phyloP scores from a whole-genome alignment of 345 rosid species.

The Eucalyptus marginata region DNA sequence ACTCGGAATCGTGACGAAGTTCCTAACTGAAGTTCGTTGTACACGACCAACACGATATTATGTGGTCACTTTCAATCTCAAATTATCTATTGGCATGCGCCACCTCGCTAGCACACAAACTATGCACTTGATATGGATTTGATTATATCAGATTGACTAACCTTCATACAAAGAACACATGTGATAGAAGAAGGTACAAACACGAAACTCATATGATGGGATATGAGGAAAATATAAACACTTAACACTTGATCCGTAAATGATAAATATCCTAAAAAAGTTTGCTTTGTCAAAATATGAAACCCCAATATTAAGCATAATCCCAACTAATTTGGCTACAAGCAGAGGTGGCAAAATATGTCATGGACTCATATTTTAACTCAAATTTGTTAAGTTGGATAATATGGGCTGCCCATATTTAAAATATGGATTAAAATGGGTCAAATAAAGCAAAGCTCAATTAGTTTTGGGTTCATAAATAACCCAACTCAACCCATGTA shows the following conservation, averaged over 20 bases:
- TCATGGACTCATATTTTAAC: not conserved
- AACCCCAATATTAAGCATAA: not conserved
- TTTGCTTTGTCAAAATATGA: not conserved
- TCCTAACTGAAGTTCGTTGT: not conserved
- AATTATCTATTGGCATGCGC: fast-evolving
- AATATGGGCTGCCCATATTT: not conserved
- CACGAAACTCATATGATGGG: not conserved
- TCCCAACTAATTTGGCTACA: not conserved
- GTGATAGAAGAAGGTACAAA: not conserved
- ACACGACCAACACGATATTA: not conserved
- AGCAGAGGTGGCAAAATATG: not conserved
- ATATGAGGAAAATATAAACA: not conserved
- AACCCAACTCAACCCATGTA: not conserved
- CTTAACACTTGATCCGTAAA: not conserved
- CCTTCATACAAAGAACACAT: not conserved
- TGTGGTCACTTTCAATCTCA: not conserved
- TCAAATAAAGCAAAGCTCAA: not conserved
- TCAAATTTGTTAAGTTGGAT: not conserved
- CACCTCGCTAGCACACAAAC: not conserved
- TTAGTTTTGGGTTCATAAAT: not conserved
- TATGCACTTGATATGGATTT: not conserved
- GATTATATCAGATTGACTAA: not conserved
- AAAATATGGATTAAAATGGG: not conserved
- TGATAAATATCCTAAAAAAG: not conserved
- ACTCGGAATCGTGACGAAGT: not conserved